Conservation (phyloP, 73 alveolate species). For the Tetrahymena elliotti region DNA sequence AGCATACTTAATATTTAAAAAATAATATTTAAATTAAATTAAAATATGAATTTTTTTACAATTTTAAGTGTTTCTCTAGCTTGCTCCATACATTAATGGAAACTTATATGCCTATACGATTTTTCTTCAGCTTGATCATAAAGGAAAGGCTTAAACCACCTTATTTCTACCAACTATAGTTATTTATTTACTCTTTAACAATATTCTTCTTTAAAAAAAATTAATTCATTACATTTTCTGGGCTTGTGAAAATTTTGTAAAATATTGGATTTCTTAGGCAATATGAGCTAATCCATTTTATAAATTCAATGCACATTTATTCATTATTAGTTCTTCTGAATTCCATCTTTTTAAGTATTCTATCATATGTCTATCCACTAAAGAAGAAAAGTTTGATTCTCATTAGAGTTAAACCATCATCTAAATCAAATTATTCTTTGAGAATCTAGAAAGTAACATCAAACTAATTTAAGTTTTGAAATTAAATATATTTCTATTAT, state of each 20-base stretch:
- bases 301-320: not conserved
- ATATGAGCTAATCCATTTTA: not conserved
- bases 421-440: not conserved
- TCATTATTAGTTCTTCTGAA: not conserved
- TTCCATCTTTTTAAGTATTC: not conserved
- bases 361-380: not conserved
- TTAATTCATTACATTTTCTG: not conserved
- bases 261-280: not conserved
- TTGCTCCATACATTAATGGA: not conserved
- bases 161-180: not conserved
- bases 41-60: not conserved
- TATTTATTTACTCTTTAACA: not conserved
- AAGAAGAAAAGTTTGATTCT: not conserved
- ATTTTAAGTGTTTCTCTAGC: not conserved
- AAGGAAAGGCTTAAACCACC: not conserved
- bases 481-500: not conserved
- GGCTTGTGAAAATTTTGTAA: not conserved
- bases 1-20: not conserved
- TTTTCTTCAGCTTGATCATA: not conserved
- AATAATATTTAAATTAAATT: no score
- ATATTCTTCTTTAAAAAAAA: not conserved
- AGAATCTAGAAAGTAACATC: not conserved
- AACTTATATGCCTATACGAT: not conserved
- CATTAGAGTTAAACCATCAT: not conserved
- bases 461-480: not conserved